Evolutionary conservation across 2,329 filamentous ascomycete species (phyloP), one percentile per base, ranked within the genome.

Genomic region (Neonectria hederae): DNA sequence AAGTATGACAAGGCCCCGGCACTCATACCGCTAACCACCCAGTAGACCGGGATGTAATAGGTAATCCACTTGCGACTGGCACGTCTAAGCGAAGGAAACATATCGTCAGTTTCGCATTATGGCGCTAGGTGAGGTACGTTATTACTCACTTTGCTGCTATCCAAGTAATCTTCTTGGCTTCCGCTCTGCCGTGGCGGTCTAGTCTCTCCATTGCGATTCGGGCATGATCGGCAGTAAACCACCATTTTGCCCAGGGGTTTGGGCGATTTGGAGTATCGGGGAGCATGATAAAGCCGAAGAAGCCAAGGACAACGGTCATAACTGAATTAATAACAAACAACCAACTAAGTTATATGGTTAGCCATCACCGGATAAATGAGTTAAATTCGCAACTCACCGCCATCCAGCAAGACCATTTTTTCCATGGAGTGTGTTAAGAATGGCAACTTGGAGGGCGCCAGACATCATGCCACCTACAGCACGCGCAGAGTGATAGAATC

Each of bases 401-500:
- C 81, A 84, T 1, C 79, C 83, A 1, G 76, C 69, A 11, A 81
- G 74, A 0, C 80, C 80, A 5, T 73, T 65, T 2, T 60, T 70
- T 1, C 80, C 79, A 32, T 82, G 72, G 49, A 83, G 74, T 4
- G 78, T 77, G 19, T 70, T 74, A 32, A 81, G 78, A 1, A 83
- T 76, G 1, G 76, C 80, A 1, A 80, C 78, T 65, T 83, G 80
- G 11, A 83, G 72, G 48, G 82, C 82, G 0, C 80, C 81, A 0
- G 78, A 80, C 59, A 83, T 81, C 78, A 82, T 82, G 5, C 77
- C 75, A 0, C 79, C 80, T 0, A 77, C 74, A 9, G 59, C 78
- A 73, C 66, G 81, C 72, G 69, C 82, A 71, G 79, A 78, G 14
- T 81, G 80, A 49, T 83, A 78, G 28, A 83, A 76, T 17, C 82